Percentiles rank a stretch among this genome's conserved stretches.
Evolutionary conservation across 2,329 filamentous ascomycete species (phyloP).

Genomic region (Fusarium circinatum): DNA sequence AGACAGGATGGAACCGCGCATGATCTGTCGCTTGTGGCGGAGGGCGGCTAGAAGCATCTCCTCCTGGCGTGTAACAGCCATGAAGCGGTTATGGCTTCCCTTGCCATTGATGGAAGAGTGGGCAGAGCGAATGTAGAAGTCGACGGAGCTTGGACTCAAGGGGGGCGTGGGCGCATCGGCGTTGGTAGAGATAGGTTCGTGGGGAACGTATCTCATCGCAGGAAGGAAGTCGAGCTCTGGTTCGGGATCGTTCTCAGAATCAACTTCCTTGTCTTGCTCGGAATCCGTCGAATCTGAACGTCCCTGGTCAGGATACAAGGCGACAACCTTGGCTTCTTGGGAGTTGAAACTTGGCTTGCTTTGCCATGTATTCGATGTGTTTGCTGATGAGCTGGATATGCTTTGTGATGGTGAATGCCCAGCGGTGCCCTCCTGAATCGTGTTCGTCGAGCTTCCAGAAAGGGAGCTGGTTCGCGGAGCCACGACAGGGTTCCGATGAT

Average conservation of each 20-base stretch:
- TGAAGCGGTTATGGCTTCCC: slow-evolving; percentile 55
- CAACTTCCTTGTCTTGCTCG: slow-evolving; percentile 25
- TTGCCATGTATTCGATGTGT: slow-evolving; percentile 49
- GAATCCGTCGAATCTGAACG: slow-evolving; percentile 39
- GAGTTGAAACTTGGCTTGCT: slow-evolving; percentile 46
- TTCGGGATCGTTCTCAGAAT: slow-evolving; percentile 26
- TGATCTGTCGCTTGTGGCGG: slow-evolving; percentile 65
- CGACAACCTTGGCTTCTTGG: slow-evolving; percentile 54
- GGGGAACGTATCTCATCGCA: slow-evolving; percentile 28
- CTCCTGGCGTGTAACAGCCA: slow-evolving; percentile 68
- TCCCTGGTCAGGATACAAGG: slow-evolving; percentile 48
- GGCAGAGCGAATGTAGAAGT: slow-evolving; percentile 57
- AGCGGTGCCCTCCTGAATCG: slow-evolving; percentile 37
- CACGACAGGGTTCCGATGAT: slow-evolving; percentile 23
- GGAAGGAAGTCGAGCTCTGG: slow-evolving; percentile 27
- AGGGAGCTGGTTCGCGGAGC: slow-evolving; percentile 40
- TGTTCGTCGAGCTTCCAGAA: slow-evolving; percentile 41
- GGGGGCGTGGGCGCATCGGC: slow-evolving; percentile 60
- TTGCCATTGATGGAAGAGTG: slow-evolving; percentile 51
- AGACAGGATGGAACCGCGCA: slow-evolving; percentile 60
- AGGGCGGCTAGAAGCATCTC: slow-evolving; percentile 68
- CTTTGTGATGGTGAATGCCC: slow-evolving; percentile 43
- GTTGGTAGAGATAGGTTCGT: slow-evolving; percentile 41
- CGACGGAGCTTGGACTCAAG: slow-evolving; percentile 62
- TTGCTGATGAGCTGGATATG: slow-evolving; percentile 53